Conservation (phyloP, 2,329 filamentous ascomycete genomes). For the Penicillium sp. region DNA sequence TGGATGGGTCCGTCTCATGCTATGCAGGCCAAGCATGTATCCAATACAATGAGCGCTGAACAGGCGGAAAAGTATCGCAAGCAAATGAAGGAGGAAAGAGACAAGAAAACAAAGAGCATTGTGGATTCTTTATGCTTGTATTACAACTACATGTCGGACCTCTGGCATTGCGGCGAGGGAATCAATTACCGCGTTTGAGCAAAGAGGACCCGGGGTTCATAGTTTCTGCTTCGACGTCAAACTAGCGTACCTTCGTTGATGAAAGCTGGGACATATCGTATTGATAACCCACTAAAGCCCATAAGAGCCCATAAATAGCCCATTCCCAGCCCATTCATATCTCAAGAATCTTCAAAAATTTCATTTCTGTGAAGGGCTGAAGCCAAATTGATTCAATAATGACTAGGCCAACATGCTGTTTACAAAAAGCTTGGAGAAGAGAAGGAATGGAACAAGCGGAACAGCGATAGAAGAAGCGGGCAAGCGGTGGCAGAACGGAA, state of each 20-base stretch:
- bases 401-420: background rate
- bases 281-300: no score
- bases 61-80: background rate
- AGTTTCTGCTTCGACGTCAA: no score
- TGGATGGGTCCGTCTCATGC: conserved; percentile 2
- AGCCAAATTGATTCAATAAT: background rate
- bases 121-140: background rate
- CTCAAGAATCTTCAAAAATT: background rate
- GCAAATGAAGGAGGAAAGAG: background rate
- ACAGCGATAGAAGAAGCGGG: background rate
- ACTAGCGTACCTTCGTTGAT: no score
- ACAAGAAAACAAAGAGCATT: background rate
- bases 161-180: background rate
- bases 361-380: background rate
- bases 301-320: background rate
- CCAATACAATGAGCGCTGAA: background rate
- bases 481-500: background rate
- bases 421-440: background rate
- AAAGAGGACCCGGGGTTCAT: no score
- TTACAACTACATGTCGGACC: background rate
- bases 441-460: background rate
- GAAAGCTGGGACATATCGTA: no score
- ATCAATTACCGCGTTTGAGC: background rate
- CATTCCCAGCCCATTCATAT: background rate
- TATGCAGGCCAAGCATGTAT: background rate